Evolutionary conservation across 176 grass and related monocot species (phyloP), one percentile per base, ranked within the genome.

Genomic region (Cenchrus fungigraminus): DNA sequence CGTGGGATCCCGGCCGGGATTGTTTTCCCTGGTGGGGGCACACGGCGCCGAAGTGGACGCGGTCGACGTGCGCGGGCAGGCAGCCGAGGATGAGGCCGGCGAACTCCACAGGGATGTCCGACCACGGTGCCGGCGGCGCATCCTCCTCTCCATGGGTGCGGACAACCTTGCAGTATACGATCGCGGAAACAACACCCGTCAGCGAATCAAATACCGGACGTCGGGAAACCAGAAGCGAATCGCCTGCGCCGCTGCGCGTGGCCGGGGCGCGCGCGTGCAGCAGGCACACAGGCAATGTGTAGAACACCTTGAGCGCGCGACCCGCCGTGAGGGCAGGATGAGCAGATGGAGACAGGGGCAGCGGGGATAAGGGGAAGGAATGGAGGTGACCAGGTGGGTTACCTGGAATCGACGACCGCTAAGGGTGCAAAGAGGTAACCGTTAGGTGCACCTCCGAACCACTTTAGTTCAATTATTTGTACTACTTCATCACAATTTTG

Each of bases 21-120:
- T 25, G 25, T 25, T 25, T 25, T 25, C 25, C 25, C 25, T 25
- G 25, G 25, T 25, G 25, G 25, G 25, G 25, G 25, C 25, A 79
- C 37, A 79, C 59, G 3, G 58, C 76, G 3, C 42, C 57, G 59
- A 79, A 79, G 4, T 58, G n/a, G 9, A 34, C 4, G 19, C 76
- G 58, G 43, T 49, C 76, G 12, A 7, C 58, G 6, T 47, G 76
- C 12, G 58, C 37, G 4, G 56, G 58, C 40, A 79, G 56, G 58
- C 44, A 40, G 76, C 12, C 16, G 76, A 78, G 57, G 57, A 78
- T 40, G 42, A 29, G 20, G 57, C 57, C 40, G 76, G 58, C 57
- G 6, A 63, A 12, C 11, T 53, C 51, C 51, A 53, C 12, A 8
- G 51, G 51, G 51, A 53, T 53, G 51, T 14, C 11, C 51, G 51